phyloP scores from a whole-genome alignment of 2,329 filamentous ascomycete species.

The Chaetomium olivaceum region DNA sequence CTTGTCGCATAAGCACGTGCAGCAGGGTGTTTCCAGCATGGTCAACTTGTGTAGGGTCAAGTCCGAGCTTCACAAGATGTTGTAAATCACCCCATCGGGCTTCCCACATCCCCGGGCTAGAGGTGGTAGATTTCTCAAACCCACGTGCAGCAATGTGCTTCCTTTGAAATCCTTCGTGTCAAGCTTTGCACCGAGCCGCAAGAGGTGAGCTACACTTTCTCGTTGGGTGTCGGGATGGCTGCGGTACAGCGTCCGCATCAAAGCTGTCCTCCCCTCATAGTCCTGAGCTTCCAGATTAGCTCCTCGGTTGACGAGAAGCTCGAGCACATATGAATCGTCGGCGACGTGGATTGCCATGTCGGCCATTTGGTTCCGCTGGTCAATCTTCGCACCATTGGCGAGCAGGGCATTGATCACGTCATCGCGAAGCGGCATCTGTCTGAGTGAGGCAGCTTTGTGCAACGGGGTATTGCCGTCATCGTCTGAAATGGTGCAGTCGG shows the following conservation, averaged over 20 bases:
- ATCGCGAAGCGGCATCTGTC: too few relatives aligned
- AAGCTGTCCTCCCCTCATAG: conserved; percentile 4
- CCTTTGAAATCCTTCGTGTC: conserved; percentile 22
- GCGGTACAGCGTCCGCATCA: background rate
- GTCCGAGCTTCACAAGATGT: conserved; percentile 16
- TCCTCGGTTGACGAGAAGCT: conserved; percentile 17
- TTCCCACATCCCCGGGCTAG: background rate
- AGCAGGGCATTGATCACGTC: conserved; percentile 8
- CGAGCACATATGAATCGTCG: background rate
- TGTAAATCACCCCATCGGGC: background rate
- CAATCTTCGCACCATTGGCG: conserved; percentile 10
- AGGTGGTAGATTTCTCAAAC: background rate
- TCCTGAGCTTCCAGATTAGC: conserved; percentile 24
- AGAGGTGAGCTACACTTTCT: background rate
- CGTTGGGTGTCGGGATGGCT: background rate
- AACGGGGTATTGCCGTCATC: conserved; percentile 7
- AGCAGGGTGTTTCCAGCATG: conserved; percentile 29
- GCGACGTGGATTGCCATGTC: conserved; percentile 13
- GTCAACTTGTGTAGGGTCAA: conserved; percentile 29
- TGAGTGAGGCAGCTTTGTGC: background rate
- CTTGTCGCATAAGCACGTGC: conserved; percentile 19
- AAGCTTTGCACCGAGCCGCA: conserved; percentile 12
- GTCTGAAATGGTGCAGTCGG: conserved; percentile 19
- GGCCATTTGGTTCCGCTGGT: conserved; percentile 10
- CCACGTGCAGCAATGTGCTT: conserved; percentile 21